A percentile compares a stretch with the other conserved stretches of the same genome.
Conservation (phyloP, 805 yeast genomes). For the Saccharomycopsis schoenii region DNA sequence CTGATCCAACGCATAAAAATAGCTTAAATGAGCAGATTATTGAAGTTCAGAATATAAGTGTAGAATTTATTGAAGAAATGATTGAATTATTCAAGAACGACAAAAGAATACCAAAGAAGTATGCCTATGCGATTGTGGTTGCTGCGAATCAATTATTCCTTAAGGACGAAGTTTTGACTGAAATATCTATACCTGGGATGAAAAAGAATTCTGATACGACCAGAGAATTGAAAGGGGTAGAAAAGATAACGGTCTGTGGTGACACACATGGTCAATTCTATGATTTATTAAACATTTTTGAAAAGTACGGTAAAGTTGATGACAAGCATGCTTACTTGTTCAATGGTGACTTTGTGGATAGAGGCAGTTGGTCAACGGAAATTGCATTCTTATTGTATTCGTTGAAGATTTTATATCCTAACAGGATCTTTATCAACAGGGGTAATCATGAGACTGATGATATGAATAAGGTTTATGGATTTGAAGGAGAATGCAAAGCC, state of each 20-base stretch:
- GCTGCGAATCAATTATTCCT: constrained; percentile 57
- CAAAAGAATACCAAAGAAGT: constrained; percentile 65
- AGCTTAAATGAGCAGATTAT: constrained; percentile 21
- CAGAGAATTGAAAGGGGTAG: constrained; percentile 25
- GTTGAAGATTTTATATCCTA: constrained; percentile 69
- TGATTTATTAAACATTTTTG: constrained; percentile 76
- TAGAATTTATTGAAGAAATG: constrained; percentile 52
- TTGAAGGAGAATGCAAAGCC: constrained; percentile 88
- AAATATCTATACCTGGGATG: constrained; percentile 36
- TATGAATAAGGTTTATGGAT: constrained; percentile 95
- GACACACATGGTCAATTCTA: constrained; percentile 97
- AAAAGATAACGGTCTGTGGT: constrained; percentile 78
- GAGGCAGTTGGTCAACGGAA: constrained; percentile 98
- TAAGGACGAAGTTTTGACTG: constrained; percentile 67
- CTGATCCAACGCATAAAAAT: constrained; percentile 20
- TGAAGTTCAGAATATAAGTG: constrained; percentile 33
- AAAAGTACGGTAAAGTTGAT: constrained; percentile 60
- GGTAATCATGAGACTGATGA: constrained; percentile 96
- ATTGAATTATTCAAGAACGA: constrained; percentile 66
- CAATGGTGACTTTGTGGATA: constrained; percentile 96
- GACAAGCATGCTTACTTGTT: constrained; percentile 67
- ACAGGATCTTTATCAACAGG: constrained; percentile 64
- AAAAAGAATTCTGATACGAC: constrained; percentile 11
- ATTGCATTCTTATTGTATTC: constrained; percentile 76
- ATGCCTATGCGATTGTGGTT: constrained; percentile 72